Conservation (phyloP, 805 yeast genomes). For the Metschnikowia sp. region DNA sequence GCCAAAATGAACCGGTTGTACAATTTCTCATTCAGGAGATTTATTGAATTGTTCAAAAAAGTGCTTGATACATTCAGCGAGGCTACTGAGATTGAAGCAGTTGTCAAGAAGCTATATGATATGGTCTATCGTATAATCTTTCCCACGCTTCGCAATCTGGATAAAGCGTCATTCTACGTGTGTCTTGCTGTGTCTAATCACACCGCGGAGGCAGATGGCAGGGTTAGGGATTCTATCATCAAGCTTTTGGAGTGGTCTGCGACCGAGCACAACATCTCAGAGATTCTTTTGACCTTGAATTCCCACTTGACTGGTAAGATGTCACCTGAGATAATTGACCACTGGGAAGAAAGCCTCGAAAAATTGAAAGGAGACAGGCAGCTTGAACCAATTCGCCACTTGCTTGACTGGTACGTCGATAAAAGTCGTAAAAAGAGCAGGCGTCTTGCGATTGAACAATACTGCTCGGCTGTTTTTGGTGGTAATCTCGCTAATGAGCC, state of each 20-base stretch:
- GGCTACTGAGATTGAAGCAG: slow-evolving; percentile 15
- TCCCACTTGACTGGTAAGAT: no score
- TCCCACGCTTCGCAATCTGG: slow-evolving; percentile 43
- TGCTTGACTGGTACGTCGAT: no score
- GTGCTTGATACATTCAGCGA: slow-evolving; percentile 16
- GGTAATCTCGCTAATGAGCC: not conserved
- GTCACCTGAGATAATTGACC: no score
- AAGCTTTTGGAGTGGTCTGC: not conserved
- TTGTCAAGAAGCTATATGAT: slow-evolving; percentile 41
- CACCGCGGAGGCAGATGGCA: slow-evolving; percentile 22
- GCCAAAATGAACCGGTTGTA: slow-evolving; percentile 49
- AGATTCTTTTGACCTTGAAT: no score
- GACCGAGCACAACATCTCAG: no score
- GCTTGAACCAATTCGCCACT: no score
- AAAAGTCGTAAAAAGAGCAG: not conserved
- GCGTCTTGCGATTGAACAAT: not conserved
- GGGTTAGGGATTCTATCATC: slow-evolving; percentile 17
- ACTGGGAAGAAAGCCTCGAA: no score
- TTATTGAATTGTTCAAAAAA: slow-evolving; percentile 18
- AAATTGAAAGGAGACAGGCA: no score
- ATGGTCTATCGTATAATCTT: slow-evolving; percentile 46
- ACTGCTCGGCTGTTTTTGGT: not conserved
- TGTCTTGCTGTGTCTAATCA: slow-evolving; percentile 30
- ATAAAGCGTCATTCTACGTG: slow-evolving; percentile 44
- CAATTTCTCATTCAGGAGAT: slow-evolving; percentile 48